Conservation (phyloP, 768 basidiomycete species). For the Exidia glandulosa region DNA sequence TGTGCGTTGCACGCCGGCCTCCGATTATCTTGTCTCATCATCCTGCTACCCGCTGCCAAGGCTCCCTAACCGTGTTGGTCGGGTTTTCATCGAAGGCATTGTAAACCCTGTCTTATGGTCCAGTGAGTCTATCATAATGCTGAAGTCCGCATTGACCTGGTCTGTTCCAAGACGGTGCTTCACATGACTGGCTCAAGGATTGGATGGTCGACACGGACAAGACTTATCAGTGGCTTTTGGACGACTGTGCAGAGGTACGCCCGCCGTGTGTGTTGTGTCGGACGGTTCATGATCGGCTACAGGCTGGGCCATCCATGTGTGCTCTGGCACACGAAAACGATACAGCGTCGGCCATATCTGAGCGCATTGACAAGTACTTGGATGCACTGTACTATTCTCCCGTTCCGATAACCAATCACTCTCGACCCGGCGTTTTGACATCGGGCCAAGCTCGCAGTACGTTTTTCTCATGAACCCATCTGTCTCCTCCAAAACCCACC, state of each 20-base stretch:
- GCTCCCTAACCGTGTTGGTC: neutral
- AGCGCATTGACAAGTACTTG: neutral
- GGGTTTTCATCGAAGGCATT: neutral
- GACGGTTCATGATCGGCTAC: neutral
- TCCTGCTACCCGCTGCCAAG: neutral
- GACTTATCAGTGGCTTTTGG: neutral
- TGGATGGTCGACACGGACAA: neutral
- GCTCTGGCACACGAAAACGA: neutral
- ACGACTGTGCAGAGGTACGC: neutral
- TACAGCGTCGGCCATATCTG: neutral
- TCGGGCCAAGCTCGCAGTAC: neutral
- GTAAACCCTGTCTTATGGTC: neutral
- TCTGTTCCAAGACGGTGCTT: neutral
- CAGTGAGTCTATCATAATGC: neutral
- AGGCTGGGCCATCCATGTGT: neutral
- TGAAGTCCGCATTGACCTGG: neutral
- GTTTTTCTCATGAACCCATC: too few relatives aligned
- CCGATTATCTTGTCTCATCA: neutral
- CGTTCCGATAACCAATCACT: neutral
- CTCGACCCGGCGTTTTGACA: neutral
- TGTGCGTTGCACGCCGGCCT: too few relatives aligned
- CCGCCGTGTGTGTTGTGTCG: neutral
- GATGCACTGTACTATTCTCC: neutral
- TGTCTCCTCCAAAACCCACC: too few relatives aligned
- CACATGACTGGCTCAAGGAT: neutral